Percentiles rank a stretch among this genome's conserved stretches.
phyloP scores from a whole-genome alignment of 257 asterid species.

The Linaria vulgaris region DNA sequence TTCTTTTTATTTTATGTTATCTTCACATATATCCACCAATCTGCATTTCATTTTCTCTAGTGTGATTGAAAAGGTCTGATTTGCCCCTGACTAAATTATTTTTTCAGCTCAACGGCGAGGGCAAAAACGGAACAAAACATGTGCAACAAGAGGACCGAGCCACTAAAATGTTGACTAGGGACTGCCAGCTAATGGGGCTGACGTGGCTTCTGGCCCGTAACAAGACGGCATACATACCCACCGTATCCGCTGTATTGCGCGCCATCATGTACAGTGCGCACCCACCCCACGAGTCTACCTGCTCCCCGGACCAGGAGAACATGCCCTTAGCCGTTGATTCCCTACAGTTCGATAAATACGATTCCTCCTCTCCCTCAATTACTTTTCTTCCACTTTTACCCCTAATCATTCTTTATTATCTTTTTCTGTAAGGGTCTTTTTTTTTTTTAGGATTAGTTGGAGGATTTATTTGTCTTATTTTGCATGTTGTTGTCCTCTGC shows the following conservation, averaged over 20 bases:
- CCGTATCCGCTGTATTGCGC: constrained; percentile 97
- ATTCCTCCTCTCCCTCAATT: constrained; percentile 38
- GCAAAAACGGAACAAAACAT: constrained; percentile 60
- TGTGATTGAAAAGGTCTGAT: constrained; percentile 13
- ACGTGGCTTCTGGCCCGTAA: constrained; percentile 97
- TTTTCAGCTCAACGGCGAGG: constrained; percentile 60
- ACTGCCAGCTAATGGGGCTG: constrained; percentile 97
- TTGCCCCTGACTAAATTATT: background rate
- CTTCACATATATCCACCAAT: too few species aligned
- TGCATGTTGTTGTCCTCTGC: constrained; percentile 14
- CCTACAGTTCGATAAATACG: constrained; percentile 63
- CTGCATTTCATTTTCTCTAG: background rate
- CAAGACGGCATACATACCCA: constrained; percentile 97
- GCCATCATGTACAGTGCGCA: constrained; percentile 94
- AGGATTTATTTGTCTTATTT: constrained; percentile 24
- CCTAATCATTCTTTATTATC: constrained; percentile 34
- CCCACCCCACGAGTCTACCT: constrained; percentile 75
- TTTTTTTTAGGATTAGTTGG: constrained; percentile 19
- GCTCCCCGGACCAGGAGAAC: constrained; percentile 99
- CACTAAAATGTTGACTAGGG: constrained; percentile 68
- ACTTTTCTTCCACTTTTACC: constrained; percentile 44
- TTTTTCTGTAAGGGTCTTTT: constrained; percentile 27
- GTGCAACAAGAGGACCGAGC: constrained; percentile 46
- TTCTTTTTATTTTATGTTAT: too few species aligned
- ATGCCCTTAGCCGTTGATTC: constrained; percentile 99